These are phyloP conservation scores for Hypoxylon sp. DNA, from an alignment of 2,329 filamentous ascomycete genomes.

Conservation along the genomic window DNA sequence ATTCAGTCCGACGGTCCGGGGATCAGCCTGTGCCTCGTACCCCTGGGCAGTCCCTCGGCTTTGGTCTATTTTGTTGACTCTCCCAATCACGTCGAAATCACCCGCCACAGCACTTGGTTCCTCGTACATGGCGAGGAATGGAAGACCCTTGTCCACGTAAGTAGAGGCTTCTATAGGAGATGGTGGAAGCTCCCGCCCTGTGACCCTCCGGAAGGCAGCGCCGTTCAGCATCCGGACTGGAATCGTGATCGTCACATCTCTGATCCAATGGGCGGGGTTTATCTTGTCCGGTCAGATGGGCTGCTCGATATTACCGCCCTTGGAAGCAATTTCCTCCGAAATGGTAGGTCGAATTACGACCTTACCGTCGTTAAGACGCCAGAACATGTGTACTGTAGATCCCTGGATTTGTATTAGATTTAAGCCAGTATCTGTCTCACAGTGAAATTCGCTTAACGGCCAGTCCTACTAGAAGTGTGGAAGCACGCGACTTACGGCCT, in stretches of 20 bases:
- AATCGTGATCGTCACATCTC: conserved; percentile 33
- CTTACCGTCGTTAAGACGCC: too few species aligned
- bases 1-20: conserved; percentile 5
- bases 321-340: too few species aligned
- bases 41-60: conserved; percentile 20
- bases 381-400: too few species aligned
- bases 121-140: conserved; percentile 56
- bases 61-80: conserved; percentile 42
- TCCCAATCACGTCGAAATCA: conserved; percentile 35
- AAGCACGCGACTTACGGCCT: too few species aligned
- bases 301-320: conserved; percentile 42
- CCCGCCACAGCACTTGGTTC: conserved; percentile 37
- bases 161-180: conserved; percentile 53
- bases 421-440: too few species aligned
- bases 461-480: too few species aligned
- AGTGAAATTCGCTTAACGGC: too few species aligned
- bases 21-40: conserved; percentile 25
- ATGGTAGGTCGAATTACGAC: too few species aligned
- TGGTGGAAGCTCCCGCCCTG: conserved; percentile 53
- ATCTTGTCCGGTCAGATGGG: conserved; percentile 26
- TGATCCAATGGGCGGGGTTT: conserved; percentile 15
- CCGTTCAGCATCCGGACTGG: conserved; percentile 58
- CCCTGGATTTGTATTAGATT: too few species aligned
- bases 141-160: conserved; percentile 53
- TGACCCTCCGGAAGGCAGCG: conserved; percentile 52